A percentile compares a stretch with the other conserved stretches of the same genome.
These are phyloP conservation scores for Saturnispora dispora DNA, from an alignment of 805 yeast species.

Conservation along the genomic window DNA sequence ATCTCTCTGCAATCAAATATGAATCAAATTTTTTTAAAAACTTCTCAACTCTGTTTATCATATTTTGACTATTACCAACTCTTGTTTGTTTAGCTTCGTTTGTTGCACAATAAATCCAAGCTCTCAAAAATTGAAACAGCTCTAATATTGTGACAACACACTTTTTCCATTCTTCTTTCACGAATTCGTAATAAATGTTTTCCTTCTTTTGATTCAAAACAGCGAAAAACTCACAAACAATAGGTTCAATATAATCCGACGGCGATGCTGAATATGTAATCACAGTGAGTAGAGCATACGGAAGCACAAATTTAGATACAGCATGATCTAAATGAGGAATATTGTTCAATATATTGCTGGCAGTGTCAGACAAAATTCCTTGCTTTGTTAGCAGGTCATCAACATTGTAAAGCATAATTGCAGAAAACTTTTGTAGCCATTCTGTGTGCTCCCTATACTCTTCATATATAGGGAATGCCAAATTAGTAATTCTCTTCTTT, in stretches of 20 bases:
- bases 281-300: conserved; percentile 62
- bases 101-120: conserved; percentile 50
- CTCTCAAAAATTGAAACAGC: conserved; percentile 73
- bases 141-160: conserved; percentile 70
- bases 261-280: conserved; percentile 30
- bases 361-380: conserved; percentile 28
- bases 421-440: conserved; percentile 68
- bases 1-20: conserved; percentile 62
- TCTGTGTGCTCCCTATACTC: conserved; percentile 44
- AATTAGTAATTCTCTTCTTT: conserved; percentile 36
- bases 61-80: background rate
- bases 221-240: conserved; percentile 49
- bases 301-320: conserved; percentile 62
- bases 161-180: conserved; percentile 47
- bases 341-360: conserved; percentile 6
- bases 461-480: conserved; percentile 57
- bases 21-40: conserved; percentile 55
- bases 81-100: conserved; percentile 16
- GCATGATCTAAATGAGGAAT: conserved; percentile 41
- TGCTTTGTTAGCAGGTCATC: conserved; percentile 22
- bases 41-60: conserved; percentile 28
- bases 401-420: conserved; percentile 36
- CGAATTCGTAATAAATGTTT: conserved; percentile 39
- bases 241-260: conserved; percentile 32
- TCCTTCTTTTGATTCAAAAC: conserved; percentile 45